phyloP scores from a whole-genome alignment of 208 protist species.

The Strigomonas galati region DNA sequence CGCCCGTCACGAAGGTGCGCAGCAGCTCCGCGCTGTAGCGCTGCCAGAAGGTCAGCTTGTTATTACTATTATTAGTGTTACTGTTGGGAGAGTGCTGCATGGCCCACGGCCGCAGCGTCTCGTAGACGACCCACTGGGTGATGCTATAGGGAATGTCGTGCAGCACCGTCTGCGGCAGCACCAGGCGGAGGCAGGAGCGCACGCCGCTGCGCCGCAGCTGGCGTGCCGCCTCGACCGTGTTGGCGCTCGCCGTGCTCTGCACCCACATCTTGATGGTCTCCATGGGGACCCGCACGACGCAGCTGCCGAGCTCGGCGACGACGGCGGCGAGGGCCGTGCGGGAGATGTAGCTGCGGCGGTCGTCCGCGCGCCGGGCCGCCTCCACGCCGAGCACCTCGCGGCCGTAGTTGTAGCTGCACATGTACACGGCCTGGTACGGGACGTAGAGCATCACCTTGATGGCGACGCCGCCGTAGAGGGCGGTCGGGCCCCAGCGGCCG shows the following conservation, averaged over 20 bases:
- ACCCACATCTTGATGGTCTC: conserved; percentile 84
- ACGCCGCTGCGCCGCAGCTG: conserved; percentile 49
- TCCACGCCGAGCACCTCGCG: conserved; percentile 19
- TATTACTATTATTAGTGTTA: not conserved
- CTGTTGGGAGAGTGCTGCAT: conserved; percentile 1
- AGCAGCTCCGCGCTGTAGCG: conserved; percentile 22
- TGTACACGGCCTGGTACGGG: conserved; percentile 76
- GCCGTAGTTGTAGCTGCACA: conserved; percentile 52
- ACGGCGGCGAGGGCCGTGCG: conserved; percentile 42
- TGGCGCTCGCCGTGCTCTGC: conserved; percentile 47
- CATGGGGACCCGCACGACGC: conserved; percentile 75
- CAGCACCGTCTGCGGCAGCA: conserved; percentile 64
- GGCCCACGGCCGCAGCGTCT: conserved; percentile 63
- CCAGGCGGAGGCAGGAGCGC: conserved; percentile 33
- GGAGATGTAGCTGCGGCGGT: conserved; percentile 15
- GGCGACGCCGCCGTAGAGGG: conserved; percentile 74
- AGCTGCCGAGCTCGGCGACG: conserved; percentile 54
- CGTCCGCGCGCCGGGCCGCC: not conserved
- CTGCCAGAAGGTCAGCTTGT: not conserved
- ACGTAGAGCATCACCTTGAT: conserved; percentile 72
- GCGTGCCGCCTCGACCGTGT: conserved; percentile 36
- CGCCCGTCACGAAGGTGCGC: conserved; percentile 61
- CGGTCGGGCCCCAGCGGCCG: conserved; percentile 49
- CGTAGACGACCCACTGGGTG: conserved; percentile 76
- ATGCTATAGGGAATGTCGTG: conserved; percentile 83